Percentiles rank a stretch among this genome's conserved stretches.
phyloP scores from a whole-genome alignment of 1,284 basidiomycete genomes.

The Cryptococcus sp. region DNA sequence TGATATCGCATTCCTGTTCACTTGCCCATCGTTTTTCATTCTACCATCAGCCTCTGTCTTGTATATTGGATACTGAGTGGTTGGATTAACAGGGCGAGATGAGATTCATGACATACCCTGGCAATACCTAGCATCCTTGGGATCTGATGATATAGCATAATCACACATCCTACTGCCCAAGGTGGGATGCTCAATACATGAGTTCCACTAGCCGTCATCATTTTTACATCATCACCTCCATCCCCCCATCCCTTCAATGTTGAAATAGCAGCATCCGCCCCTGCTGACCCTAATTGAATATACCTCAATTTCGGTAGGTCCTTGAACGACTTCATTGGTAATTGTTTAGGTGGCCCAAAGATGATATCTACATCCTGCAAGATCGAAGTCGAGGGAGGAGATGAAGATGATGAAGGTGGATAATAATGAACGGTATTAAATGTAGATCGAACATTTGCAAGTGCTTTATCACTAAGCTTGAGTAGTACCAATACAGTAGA shows the following conservation, averaged over 20 bases:
- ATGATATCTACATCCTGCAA: background rate
- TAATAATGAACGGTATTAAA: background rate
- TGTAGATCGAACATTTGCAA: background rate
- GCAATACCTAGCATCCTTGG: slow-evolving; percentile 29
- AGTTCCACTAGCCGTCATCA: slow-evolving; percentile 39
- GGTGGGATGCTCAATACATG: slow-evolving; percentile 43
- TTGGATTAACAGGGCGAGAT: background rate
- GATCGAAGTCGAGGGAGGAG: background rate
- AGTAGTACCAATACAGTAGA: background rate
- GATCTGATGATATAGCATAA: slow-evolving; percentile 35
- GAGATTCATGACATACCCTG: slow-evolving; percentile 19
- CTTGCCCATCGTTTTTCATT: slow-evolving; percentile 25
- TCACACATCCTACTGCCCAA: slow-evolving; percentile 35
- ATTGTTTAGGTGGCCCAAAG: background rate
- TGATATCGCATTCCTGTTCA: slow-evolving; percentile 23
- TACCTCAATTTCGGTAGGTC: slow-evolving; percentile 27
- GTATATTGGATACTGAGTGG: background rate
- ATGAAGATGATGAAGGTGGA: background rate
- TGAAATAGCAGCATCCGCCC: slow-evolving; percentile 25
- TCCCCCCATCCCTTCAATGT: slow-evolving; percentile 10
- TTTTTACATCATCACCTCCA: slow-evolving; percentile 15
- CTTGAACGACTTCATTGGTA: slow-evolving; percentile 8
- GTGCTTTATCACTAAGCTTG: background rate
- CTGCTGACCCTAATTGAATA: slow-evolving; percentile 37
- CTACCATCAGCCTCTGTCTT: slow-evolving; percentile 8